These are phyloP conservation scores for Claviceps lovelessii DNA, from an alignment of 2,329 filamentous ascomycete species.

Conservation along the genomic window DNA sequence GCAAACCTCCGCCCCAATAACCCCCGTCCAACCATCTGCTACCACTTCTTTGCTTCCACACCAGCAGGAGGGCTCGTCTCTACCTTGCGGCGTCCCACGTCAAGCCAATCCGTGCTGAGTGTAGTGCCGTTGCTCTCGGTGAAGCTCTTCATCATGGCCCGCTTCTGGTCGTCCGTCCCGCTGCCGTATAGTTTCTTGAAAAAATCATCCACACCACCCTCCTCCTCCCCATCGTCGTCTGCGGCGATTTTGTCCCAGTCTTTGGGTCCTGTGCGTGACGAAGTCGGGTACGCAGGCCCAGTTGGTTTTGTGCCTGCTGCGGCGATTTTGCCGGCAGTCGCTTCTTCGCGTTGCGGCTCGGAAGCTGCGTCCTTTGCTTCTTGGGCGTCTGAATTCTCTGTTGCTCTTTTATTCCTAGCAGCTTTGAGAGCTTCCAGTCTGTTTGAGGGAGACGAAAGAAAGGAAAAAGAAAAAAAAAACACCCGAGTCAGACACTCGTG, in stretches of 20 bases:
- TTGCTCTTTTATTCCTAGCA: not conserved
- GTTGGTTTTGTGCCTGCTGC: not conserved
- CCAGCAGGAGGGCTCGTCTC: constrained; percentile 63
- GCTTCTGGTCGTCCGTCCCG: constrained; percentile 63
- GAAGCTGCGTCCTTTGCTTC: not conserved
- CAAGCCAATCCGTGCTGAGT: constrained; percentile 80
- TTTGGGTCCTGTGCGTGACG: constrained; percentile 68
- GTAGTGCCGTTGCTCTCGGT: constrained; percentile 86
- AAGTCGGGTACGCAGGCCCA: constrained; percentile 64
- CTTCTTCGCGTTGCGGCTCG: not conserved
- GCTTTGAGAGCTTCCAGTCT: not conserved
- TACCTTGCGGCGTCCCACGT: constrained; percentile 60
- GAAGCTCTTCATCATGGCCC: constrained; percentile 97
- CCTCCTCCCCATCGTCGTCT: constrained; percentile 41
- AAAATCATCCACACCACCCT: constrained; percentile 58
- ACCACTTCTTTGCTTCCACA: constrained; percentile 62
- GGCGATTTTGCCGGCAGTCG: not conserved
- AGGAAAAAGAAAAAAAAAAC: not conserved
- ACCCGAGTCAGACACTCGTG: not conserved
- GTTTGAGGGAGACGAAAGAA: not conserved
- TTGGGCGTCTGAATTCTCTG: not conserved
- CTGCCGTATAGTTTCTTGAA: constrained; percentile 80
- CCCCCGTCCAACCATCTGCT: constrained; percentile 16
- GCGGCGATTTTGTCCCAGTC: constrained; percentile 73
- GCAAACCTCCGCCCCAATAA: too few species aligned